Evolutionary conservation across 2,329 filamentous ascomycete genomes (phyloP).

Genomic region (Fusarium veterinarium): DNA sequence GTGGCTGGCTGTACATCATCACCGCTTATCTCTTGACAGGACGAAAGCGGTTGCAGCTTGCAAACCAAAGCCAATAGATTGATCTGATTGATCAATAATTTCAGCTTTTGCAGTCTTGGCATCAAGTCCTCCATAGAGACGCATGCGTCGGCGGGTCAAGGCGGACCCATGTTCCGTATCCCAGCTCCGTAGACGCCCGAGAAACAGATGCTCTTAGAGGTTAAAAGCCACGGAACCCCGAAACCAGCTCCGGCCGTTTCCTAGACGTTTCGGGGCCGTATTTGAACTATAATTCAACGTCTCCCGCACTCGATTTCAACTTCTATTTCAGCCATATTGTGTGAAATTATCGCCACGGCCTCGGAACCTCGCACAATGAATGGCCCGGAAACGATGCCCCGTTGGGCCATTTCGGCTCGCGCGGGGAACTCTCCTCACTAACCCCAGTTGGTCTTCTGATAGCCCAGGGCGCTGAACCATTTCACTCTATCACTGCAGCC

Average conservation of each 20-base stretch:
- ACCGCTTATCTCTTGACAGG: conserved; percentile 3
- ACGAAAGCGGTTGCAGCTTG: neutral
- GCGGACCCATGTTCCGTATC: conserved; percentile 1
- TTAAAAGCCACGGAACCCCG: conserved; percentile 13
- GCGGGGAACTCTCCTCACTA: conserved; percentile 12
- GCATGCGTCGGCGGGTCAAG: neutral
- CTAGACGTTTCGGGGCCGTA: conserved; percentile 22
- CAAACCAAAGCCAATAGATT: conserved; percentile 29
- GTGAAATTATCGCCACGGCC: neutral
- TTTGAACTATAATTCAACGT: conserved; percentile 36
- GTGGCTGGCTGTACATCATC: conserved; percentile 12
- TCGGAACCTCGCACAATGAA: neutral
- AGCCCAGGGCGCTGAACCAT: neutral
- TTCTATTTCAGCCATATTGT: neutral
- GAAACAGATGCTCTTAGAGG: conserved; percentile 12
- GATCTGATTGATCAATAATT: conserved; percentile 6
- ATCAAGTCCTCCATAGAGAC: conserved; percentile 9
- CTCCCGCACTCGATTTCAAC: conserved; percentile 20
- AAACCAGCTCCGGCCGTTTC: conserved; percentile 25
- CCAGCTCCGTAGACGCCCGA: conserved; percentile 40
- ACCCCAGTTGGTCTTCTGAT: conserved; percentile 7
- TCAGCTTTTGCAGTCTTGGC: conserved; percentile 5
- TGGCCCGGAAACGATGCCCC: conserved; percentile 17
- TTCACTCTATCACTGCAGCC: conserved; percentile 20
- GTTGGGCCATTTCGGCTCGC: conserved; percentile 3